Evolutionary conservation across 1,139 yeast genomes (phyloP).

Genomic region (Candida neerlandica): DNA sequence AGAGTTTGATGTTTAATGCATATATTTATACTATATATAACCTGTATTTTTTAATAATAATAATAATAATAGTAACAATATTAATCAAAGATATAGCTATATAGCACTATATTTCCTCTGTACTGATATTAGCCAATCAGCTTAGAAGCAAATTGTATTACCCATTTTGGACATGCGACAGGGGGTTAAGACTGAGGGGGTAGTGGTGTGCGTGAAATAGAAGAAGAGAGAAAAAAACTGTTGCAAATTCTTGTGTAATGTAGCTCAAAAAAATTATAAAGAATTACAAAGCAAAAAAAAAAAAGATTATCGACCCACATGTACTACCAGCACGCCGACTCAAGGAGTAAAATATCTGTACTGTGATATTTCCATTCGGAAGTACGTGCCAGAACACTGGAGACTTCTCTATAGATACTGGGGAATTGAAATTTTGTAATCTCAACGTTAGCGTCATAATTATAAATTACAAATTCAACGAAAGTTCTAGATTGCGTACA

Average conservation of each 20-base stretch:
- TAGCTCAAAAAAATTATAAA: background rate
- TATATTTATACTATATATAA: background rate
- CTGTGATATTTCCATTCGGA: background rate
- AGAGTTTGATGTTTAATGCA: background rate
- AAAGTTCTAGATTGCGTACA: background rate
- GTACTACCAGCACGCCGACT: too few relatives aligned
- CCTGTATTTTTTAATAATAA: background rate
- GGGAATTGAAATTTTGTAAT: too few relatives aligned
- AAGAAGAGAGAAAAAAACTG: background rate
- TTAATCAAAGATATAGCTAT: background rate
- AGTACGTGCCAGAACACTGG: too few relatives aligned
- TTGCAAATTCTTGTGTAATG: background rate
- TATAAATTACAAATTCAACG: background rate
- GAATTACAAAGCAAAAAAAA: too few relatives aligned
- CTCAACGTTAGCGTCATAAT: background rate
- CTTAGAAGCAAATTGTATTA: background rate
- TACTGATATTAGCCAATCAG: background rate
- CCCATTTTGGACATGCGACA: background rate
- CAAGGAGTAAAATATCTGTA: too few relatives aligned
- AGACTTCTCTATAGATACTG: too few relatives aligned
- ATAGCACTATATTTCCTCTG: too few relatives aligned
- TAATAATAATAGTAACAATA: background rate
- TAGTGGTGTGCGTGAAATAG: background rate
- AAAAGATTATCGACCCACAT: too few relatives aligned
- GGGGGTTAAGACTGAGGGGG: background rate